These are phyloP conservation scores for Fusarium sp. DNA, from an alignment of 2,329 filamentous ascomycete genomes.

Conservation along the genomic window DNA sequence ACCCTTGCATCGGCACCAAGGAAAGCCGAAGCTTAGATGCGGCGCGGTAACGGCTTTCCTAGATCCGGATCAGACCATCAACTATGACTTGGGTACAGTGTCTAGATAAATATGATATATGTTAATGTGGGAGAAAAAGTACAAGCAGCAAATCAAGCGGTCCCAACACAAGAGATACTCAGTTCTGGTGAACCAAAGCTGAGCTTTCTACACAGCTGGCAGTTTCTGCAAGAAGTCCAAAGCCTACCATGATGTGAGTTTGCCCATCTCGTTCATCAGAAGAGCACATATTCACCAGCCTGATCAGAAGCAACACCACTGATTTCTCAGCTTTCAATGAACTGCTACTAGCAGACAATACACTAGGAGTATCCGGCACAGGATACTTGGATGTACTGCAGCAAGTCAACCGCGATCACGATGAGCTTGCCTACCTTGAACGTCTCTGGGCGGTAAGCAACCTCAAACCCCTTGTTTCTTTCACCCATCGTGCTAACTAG, in stretches of 20 bases:
- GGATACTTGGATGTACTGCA: neutral
- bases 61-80: neutral
- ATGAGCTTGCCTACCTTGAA: neutral
- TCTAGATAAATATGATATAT: neutral
- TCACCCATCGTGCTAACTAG: neutral
- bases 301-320: neutral
- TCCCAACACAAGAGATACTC: neutral
- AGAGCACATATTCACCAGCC: neutral
- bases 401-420: neutral
- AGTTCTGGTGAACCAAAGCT: neutral
- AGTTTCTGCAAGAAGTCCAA: neutral
- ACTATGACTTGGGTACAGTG: neutral
- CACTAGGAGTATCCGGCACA: neutral
- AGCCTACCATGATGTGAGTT: neutral
- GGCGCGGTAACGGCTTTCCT: neutral
- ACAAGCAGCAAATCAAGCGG: neutral
- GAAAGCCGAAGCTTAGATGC: neutral
- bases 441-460: neutral
- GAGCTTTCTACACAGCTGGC: too few species aligned
- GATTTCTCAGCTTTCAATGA: neutral
- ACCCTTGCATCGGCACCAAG: neutral
- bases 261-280: neutral
- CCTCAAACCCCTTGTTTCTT: neutral
- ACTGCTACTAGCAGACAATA: neutral
- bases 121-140: neutral